These are phyloP conservation scores for Coniophora puteana DNA, from an alignment of 1,284 basidiomycete genomes.

Conservation along the genomic window DNA sequence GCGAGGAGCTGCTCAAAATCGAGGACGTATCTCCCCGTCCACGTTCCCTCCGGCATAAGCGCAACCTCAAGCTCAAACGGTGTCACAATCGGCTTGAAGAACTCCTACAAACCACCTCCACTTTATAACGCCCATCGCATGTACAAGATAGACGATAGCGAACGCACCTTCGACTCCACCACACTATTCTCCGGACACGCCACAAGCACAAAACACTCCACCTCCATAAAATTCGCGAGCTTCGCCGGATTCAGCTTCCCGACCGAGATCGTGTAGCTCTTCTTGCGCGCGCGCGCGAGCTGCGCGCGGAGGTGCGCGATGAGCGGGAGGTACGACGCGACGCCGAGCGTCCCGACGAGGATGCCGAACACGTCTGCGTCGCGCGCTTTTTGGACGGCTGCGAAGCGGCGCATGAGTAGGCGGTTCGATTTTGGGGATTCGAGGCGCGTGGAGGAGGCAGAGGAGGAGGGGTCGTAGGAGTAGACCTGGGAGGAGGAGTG, in stretches of 20 bases:
- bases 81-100: conserved; percentile 87
- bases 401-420: conserved; percentile 91
- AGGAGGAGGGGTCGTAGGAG: conserved; percentile 70
- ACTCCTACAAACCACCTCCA: conserved; percentile 65
- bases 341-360: conserved; percentile 91
- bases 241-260: conserved; percentile 96
- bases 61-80: conserved; percentile 92
- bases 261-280: conserved; percentile 93
- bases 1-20: conserved; percentile 75
- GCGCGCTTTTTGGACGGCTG: conserved; percentile 83
- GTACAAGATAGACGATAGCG: conserved; percentile 7
- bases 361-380: conserved; percentile 95
- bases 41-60: conserved; percentile 61
- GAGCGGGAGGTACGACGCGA: conserved; percentile 82
- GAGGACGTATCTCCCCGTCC: conserved; percentile 81
- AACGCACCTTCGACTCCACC: conserved; percentile 72
- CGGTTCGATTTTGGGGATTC: conserved; percentile 73
- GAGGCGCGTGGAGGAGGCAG: conserved; percentile 40
- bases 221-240: conserved; percentile 93
- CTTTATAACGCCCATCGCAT: not conserved
- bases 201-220: conserved; percentile 94
- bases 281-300: conserved; percentile 69
- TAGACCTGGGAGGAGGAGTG: conserved; percentile 61
- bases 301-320: conserved; percentile 72
- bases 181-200: conserved; percentile 94